Percentiles rank a stretch among this genome's conserved stretches.
Evolutionary conservation across 306 rosid genomes (phyloP).

Genomic region (Erythrophleum fordii): DNA sequence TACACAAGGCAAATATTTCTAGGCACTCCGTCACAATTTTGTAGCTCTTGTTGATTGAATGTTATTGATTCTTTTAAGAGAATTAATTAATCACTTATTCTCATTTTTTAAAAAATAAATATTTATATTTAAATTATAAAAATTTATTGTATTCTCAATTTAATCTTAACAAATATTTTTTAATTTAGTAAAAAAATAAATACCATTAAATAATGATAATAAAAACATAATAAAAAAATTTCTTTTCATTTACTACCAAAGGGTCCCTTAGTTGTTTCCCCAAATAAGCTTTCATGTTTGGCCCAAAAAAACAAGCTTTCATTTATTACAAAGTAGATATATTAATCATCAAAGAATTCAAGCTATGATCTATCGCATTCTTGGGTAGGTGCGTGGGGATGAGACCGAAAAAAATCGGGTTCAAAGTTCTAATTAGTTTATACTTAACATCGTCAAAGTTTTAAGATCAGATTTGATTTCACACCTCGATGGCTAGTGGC

Average conservation of each 20-base stretch:
- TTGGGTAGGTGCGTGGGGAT: not conserved
- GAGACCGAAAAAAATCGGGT: not conserved
- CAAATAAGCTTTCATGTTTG: too few species aligned
- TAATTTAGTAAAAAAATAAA: too few species aligned
- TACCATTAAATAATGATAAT: too few species aligned
- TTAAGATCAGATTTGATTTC: not conserved
- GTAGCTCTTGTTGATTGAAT: not conserved
- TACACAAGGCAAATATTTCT: not conserved
- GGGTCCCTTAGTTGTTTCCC: too few species aligned
- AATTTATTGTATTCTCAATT: too few species aligned
- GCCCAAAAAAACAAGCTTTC: not conserved
- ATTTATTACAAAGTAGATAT: too few species aligned
- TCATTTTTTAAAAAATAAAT: too few species aligned
- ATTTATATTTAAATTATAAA: too few species aligned
- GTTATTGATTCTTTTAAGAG: not conserved
- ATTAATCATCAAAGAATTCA: not conserved
- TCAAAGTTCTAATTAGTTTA: conserved; percentile 13
- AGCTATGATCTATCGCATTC: not conserved
- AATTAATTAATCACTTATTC: not conserved
- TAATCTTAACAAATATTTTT: too few species aligned
- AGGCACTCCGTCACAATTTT: not conserved
- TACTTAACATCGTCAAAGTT: conserved; percentile 1
- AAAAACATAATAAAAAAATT: too few species aligned
- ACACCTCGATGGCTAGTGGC: not conserved
- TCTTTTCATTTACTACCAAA: too few species aligned